Conservation (phyloP, 352 stramenopile species). For the Pythium inflatum region DNA sequence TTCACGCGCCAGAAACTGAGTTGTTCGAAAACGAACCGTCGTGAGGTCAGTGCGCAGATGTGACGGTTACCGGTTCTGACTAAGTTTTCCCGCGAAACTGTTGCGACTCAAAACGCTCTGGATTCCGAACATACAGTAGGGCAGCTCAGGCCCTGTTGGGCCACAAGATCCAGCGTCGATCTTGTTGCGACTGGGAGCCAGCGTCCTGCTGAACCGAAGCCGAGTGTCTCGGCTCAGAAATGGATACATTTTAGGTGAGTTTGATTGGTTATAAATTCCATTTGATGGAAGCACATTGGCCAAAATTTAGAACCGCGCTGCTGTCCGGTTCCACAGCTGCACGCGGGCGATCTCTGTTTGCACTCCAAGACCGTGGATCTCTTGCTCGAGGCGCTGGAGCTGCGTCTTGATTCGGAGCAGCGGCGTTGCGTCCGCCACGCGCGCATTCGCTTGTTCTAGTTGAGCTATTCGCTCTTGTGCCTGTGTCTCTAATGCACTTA, state of each 20-base stretch:
- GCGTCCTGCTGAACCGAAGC: neutral
- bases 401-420: constrained; percentile 50
- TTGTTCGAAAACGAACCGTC: too few species aligned
- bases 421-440: constrained; percentile 25
- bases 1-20: too few species aligned
- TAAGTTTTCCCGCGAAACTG: too few species aligned
- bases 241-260: constrained; percentile 4
- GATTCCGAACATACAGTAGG: too few species aligned
- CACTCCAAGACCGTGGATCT: constrained; percentile 46
- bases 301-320: neutral
- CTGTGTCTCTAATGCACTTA: neutral
- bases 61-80: too few species aligned
- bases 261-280: constrained; percentile 6
- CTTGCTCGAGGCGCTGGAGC: constrained; percentile 42
- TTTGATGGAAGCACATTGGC: too few species aligned
- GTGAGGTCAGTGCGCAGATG: too few species aligned
- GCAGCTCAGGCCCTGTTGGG: too few species aligned
- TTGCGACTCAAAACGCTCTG: too few species aligned
- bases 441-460: constrained; percentile 18
- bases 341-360: constrained; percentile 48
- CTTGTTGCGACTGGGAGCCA: too few species aligned
- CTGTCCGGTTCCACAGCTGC: constrained; percentile 34
- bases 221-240: too few species aligned
- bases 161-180: too few species aligned
- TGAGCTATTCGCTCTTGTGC: neutral